Base-by-base conservation (phyloP, 2,329 filamentous ascomycete genomes). In the Didymella pomorum region DNA sequence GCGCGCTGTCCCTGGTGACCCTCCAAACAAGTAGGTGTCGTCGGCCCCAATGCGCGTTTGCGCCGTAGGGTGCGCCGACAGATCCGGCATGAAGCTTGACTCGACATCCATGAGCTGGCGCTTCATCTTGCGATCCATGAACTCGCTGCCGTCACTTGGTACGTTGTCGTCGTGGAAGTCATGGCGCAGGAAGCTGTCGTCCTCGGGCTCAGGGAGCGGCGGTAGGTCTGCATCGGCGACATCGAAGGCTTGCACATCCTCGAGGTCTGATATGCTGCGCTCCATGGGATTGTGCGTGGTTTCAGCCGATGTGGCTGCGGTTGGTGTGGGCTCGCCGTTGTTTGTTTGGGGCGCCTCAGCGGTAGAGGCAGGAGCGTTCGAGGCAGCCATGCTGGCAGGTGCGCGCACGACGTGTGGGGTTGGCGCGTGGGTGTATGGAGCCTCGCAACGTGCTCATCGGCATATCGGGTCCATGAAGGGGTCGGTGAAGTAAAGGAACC, bases 41-140 rank as follows among this genome's bases (percentile, higher is more conserved):
- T 82, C 80, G 11, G 66, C 75, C 39, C 80, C 80, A 9, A 65
- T 42, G 28, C 61, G 63, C 2, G 60, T 67, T 35, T 72, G 69
- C 6, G 66, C 60, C 20, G 69, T 70, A 10, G 59, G 65, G 21
- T 69, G 66, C 7, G 73, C 63, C 2, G 82, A 82, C 2, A 80
- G 77, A 44, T 87, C 85, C 0, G 85, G 86, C 43, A 88, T 61
- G 64, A 88, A 88, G 67, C 85, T 88, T 3, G 86, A 88, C 70
- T 88, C 86, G 54, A 87, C 80, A 64, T 88, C 86, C 79, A 85
- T 82, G 62, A 88, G 71, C 62, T 83, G 83, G 56, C 81, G 79
- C 63, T 82, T 81, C 83, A 88, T 87, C 66, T 86, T 85, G 51
- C 78, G 78, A 71, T 88, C 85, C 65, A 86, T 81, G 33, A 87